Evolutionary conservation across 345 rosid species (phyloP).

Genomic region (Excoecaria cochinchinensis): DNA sequence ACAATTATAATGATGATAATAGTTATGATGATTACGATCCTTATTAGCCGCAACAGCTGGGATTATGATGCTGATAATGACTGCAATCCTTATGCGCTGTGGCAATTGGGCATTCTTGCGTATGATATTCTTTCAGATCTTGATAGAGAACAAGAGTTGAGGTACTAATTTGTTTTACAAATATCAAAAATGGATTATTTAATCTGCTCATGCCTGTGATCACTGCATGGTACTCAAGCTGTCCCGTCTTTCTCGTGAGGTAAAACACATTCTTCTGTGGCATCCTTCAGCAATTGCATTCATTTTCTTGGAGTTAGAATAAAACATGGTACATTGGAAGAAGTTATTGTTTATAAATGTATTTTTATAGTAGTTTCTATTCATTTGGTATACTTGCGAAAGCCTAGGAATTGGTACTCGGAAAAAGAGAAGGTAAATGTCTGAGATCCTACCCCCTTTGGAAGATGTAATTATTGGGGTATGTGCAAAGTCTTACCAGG

Average conservation of each 20-base stretch:
- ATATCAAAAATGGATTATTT: background rate
- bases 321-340: background rate
- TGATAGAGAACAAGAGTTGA: background rate
- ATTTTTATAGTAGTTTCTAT: background rate
- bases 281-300: background rate
- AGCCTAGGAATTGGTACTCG: background rate
- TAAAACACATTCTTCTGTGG: background rate
- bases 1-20: constrained; percentile 12
- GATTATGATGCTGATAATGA: constrained; percentile 21
- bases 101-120: background rate
- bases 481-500: background rate
- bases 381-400: background rate
- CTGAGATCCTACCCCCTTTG: background rate
- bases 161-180: background rate
- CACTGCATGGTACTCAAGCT: background rate
- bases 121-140: background rate
- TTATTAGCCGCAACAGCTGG: background rate
- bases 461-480: constrained; percentile 1
- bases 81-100: background rate
- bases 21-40: constrained; percentile 21
- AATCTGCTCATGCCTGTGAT: background rate
- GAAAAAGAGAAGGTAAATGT: background rate
- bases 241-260: background rate
- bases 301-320: background rate
- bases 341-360: background rate